Conservation (phyloP, 768 basidiomycete species). For the Chlorophyllum brunneum region DNA sequence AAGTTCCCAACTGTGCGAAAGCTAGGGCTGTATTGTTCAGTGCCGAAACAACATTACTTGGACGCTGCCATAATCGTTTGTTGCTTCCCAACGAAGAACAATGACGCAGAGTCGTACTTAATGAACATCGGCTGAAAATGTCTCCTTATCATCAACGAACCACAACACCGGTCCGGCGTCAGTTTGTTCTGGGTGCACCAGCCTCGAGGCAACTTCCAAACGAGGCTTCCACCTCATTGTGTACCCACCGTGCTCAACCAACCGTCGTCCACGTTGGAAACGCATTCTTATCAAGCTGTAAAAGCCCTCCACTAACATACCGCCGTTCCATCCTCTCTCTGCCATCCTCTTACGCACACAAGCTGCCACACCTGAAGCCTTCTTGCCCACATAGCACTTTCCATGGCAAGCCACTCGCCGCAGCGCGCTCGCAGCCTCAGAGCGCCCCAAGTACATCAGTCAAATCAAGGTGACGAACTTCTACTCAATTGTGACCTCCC, state of each 20-base stretch:
- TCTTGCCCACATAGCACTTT: conserved; percentile 7
- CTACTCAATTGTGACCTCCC: conserved; percentile 11
- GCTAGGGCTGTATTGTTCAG: neutral
- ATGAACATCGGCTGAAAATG: neutral
- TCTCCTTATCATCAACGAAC: conserved; percentile 1
- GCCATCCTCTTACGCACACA: neutral
- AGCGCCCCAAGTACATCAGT: conserved; percentile 35
- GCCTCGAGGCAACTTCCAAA: conserved; percentile 29
- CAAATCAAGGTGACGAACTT: conserved; percentile 43
- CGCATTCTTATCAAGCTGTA: conserved; percentile 11
- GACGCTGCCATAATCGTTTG: neutral
- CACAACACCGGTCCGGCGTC: conserved; percentile 14
- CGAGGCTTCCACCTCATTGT: conserved; percentile 13
- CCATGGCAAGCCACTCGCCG: conserved; percentile 58
- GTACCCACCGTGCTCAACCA: conserved; percentile 9
- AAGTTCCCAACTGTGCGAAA: neutral
- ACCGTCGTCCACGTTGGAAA: conserved; percentile 12
- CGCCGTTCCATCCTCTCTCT: neutral
- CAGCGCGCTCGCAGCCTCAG: conserved; percentile 51
- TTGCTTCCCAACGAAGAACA: conserved; percentile 7
- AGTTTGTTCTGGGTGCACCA: conserved; percentile 15
- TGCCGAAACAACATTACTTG: neutral
- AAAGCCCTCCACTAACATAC: conserved; percentile 3
- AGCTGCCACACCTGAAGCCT: neutral
- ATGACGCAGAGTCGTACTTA: neutral